These are phyloP conservation scores for Balakata baccata DNA, from an alignment of 345 rosid species.

Conservation along the genomic window DNA sequence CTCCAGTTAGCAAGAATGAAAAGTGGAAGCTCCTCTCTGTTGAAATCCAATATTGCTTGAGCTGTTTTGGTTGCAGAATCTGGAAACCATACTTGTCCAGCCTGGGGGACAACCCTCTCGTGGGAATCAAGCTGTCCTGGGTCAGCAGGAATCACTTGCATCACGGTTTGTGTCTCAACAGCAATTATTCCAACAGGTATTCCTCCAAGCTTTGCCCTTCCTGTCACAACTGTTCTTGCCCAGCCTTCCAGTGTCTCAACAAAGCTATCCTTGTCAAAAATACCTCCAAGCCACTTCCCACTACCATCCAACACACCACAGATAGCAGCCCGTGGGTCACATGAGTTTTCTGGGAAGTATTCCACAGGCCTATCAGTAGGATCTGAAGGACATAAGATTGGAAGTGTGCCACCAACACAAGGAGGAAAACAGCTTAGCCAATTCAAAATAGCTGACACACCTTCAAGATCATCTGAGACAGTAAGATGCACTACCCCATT, in stretches of 20 bases:
- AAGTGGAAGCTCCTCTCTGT: constrained; percentile 89
- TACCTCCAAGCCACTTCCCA: constrained; percentile 94
- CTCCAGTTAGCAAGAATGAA: constrained; percentile 99
- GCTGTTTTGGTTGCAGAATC: constrained; percentile 98
- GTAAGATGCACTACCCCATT: constrained; percentile 98
- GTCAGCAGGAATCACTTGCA: constrained; percentile 98
- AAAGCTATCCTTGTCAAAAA: constrained; percentile 92
- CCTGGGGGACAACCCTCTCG: constrained; percentile 97
- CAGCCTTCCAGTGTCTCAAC: constrained; percentile 94
- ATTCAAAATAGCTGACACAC: constrained; percentile 79
- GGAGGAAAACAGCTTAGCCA: constrained; percentile 96
- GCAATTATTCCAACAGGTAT: constrained; percentile 97
- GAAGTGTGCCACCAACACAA: constrained; percentile 71
- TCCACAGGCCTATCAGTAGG: constrained; percentile 87
- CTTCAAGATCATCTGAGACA: constrained; percentile 97
- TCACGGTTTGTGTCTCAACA: constrained; percentile 96
- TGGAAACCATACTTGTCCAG: constrained; percentile 99
- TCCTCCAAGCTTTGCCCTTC: constrained; percentile 98
- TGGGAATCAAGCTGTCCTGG: constrained; percentile 99
- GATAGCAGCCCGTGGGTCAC: constrained; percentile 99
- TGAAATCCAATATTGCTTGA: constrained; percentile 93
- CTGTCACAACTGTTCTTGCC: constrained; percentile 99
- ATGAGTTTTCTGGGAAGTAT: constrained; percentile 80
- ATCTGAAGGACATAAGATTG: constrained; percentile 58
- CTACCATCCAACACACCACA: constrained; percentile 53